phyloP scores from a whole-genome alignment of 495 filamentous ascomycete species.

The Penicillium daleae region DNA sequence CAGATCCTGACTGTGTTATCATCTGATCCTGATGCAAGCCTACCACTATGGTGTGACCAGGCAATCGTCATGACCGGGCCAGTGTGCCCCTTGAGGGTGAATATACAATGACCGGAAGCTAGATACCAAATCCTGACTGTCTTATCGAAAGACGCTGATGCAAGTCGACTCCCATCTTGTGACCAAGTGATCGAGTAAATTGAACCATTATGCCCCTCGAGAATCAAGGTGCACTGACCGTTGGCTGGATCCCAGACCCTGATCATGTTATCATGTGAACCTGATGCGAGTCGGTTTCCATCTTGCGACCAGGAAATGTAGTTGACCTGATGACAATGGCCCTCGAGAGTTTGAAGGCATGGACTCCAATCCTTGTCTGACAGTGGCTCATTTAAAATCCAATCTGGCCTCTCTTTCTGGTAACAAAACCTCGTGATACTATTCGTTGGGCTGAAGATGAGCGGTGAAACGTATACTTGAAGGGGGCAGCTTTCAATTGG shows the following conservation, averaged over 20 bases:
- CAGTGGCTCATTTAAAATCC: background rate
- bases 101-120: conserved; percentile 1
- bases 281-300: background rate
- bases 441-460: background rate
- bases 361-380: conserved; percentile 13
- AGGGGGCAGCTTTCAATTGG: conserved; percentile 36
- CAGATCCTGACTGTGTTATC: conserved; percentile 15
- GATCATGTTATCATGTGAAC: background rate
- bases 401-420: background rate
- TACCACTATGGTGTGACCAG: conserved; percentile 12
- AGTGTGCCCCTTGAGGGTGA: conserved; percentile 19
- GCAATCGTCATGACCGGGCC: background rate
- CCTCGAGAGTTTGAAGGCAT: conserved; percentile 17
- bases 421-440: background rate
- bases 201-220: conserved; percentile 3
- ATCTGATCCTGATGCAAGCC: conserved; percentile 12
- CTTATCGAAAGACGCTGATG: conserved; percentile 1
- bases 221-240: background rate
- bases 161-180: conserved; percentile 5
- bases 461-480: conserved; percentile 23
- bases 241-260: background rate
- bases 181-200: conserved; percentile 6
- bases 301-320: background rate
- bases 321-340: no score
- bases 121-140: conserved; percentile 11